A percentile compares a stretch with the other conserved stretches of the same genome.
Conservation (phyloP, 2,329 filamentous ascomycete species). For the Fusarium dimerum region DNA sequence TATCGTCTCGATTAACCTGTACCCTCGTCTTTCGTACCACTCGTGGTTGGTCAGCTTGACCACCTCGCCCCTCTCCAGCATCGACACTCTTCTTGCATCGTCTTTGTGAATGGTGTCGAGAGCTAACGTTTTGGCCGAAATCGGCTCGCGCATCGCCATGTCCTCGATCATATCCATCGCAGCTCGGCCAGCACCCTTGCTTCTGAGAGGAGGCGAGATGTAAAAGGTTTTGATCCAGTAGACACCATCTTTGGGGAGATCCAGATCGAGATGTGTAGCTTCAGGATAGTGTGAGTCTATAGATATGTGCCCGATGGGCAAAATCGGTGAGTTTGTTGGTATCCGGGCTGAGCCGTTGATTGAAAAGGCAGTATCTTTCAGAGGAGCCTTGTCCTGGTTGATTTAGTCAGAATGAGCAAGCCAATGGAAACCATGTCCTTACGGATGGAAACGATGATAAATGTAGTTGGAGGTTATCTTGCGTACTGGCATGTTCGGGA, state of each 20-base stretch:
- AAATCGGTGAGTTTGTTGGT: constrained; percentile 13
- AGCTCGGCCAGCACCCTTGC: constrained; percentile 28
- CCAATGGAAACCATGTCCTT: accelerated
- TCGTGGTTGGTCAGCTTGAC: constrained; percentile 27
- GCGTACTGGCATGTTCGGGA: constrained; percentile 1
- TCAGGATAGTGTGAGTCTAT: constrained; percentile 21
- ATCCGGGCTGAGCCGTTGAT: constrained; percentile 17
- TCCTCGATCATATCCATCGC: constrained; percentile 32
- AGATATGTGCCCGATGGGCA: constrained; percentile 28
- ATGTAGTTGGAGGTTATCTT: constrained; percentile 11
- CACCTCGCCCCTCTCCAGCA: constrained; percentile 1
- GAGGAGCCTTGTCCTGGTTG: constrained; percentile 9
- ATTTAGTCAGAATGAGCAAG: not conserved
- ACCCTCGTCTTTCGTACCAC: constrained; percentile 33
- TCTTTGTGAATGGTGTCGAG: constrained; percentile 31
- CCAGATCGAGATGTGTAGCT: constrained; percentile 5
- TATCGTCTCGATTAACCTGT: constrained; percentile 23
- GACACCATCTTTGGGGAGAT: constrained; percentile 18
- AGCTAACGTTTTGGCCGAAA: constrained; percentile 26
- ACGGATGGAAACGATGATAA: constrained; percentile 18
- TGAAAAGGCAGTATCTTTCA: constrained; percentile 18
- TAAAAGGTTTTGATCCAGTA: constrained; percentile 36
- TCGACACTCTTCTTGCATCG: constrained; percentile 9
- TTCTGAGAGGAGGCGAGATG: constrained; percentile 25
- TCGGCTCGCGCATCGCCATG: constrained; percentile 27